Conservation (phyloP, 176 grass and related monocot genomes). For the Musa itinerans region DNA sequence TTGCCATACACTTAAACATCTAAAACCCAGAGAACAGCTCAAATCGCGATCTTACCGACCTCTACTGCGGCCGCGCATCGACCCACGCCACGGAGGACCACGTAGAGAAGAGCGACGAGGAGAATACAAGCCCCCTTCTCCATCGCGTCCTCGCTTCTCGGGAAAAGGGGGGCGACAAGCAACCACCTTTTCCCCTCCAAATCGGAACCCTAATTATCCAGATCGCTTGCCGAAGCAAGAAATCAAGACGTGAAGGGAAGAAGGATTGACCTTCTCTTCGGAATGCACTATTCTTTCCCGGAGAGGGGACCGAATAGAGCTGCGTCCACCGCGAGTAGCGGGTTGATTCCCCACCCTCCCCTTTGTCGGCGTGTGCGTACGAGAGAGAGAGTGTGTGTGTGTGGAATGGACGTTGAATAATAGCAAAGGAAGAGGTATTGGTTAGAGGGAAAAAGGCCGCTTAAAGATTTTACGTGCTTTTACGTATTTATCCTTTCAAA, state of each 20-base stretch:
- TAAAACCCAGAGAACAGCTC: background rate
- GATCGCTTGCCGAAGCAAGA: background rate
- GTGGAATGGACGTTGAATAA: too few species aligned
- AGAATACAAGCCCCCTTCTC: background rate
- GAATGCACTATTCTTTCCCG: too few species aligned
- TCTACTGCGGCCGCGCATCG: background rate
- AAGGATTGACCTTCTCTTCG: too few species aligned
- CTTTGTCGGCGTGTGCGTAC: too few species aligned
- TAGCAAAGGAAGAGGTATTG: too few species aligned
- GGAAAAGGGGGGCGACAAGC: background rate
- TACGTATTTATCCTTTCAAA: too few species aligned
- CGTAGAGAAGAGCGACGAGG: background rate
- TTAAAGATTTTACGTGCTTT: too few species aligned
- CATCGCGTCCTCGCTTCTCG: background rate
- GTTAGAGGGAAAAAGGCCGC: too few species aligned
- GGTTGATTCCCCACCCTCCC: too few species aligned
- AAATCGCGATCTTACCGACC: constrained; percentile 3
- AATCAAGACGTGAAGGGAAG: background rate
- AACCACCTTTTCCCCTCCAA: background rate
- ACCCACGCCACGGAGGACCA: background rate
- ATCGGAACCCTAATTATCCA: background rate
- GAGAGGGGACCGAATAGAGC: too few species aligned
- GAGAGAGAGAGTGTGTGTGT: too few species aligned
- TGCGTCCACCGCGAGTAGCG: too few species aligned
- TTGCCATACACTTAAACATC: background rate